Evolutionary conservation across 2,329 filamentous ascomycete genomes (phyloP).

Genomic region (Fusarium protoensiforme): DNA sequence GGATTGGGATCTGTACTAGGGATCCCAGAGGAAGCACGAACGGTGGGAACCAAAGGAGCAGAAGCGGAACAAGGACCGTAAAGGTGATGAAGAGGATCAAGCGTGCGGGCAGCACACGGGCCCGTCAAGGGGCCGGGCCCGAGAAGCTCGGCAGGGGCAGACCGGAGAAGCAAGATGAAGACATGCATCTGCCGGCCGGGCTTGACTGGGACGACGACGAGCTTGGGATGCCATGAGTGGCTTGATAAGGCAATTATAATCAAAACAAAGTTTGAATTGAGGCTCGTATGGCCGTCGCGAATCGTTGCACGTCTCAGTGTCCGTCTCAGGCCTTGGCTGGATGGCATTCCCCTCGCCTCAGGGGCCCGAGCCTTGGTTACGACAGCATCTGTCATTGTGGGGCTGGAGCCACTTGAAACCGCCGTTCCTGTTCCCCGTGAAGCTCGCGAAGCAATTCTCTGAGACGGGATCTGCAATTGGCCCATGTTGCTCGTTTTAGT

Average conservation of each 20-base stretch:
- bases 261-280: background rate
- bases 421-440: constrained; percentile 29
- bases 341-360: constrained; percentile 29
- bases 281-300: background rate
- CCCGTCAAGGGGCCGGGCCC: constrained; percentile 15
- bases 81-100: constrained; percentile 24
- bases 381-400: constrained; percentile 34
- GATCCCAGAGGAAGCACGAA: constrained; percentile 2
- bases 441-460: constrained; percentile 4
- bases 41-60: background rate
- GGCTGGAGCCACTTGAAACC: constrained; percentile 40
- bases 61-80: background rate
- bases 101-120: constrained; percentile 26
- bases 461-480: constrained; percentile 21
- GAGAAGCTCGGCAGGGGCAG: constrained; percentile 17
- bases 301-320: constrained; percentile 23
- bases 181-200: constrained; percentile 2
- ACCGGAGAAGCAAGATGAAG: constrained; percentile 6
- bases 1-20: background rate
- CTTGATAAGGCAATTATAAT: background rate
- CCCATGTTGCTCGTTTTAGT: background rate
- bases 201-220: constrained; percentile 30
- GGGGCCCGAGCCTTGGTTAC: constrained; percentile 16
- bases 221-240: constrained; percentile 28
- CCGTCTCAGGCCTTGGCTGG: constrained; percentile 28